Percentiles rank a stretch among this genome's conserved stretches.
Evolutionary conservation across 495 filamentous ascomycete species (phyloP).

Genomic region (Lentithecium fluviatile): DNA sequence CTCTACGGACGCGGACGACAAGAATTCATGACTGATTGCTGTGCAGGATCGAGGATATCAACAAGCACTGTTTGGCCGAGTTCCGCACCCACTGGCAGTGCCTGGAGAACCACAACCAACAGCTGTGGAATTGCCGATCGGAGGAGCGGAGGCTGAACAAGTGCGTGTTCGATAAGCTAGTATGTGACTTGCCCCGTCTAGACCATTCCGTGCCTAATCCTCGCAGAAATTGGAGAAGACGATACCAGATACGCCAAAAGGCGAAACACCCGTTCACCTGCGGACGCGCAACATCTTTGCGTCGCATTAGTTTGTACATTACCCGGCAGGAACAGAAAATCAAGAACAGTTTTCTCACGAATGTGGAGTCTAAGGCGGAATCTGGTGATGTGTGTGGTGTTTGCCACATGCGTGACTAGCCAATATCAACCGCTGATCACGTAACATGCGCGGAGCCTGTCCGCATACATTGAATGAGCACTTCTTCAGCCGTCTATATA

Average conservation of each 20-base stretch:
- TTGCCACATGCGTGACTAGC: neutral
- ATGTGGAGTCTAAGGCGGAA: neutral
- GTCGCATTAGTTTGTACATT: conserved; percentile 31
- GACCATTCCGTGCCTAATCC: neutral
- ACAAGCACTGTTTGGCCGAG: conserved; percentile 84
- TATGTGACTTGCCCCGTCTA: conserved; percentile 48
- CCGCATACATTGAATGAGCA: no score
- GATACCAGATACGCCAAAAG: conserved; percentile 78
- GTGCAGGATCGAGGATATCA: conserved; percentile 84
- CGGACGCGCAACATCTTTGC: conserved; percentile 76
- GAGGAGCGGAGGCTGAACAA: conserved; percentile 79
- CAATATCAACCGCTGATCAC: no score
- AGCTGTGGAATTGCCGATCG: conserved; percentile 84
- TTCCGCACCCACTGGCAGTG: conserved; percentile 94
- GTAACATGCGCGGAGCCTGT: no score
- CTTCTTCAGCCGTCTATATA: no score
- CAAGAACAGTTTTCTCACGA: neutral
- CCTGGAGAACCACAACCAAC: conserved; percentile 95
- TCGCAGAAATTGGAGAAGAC: conserved; percentile 81
- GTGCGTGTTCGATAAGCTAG: conserved; percentile 94
- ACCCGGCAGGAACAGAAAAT: conserved; percentile 5
- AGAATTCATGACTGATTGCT: conserved; percentile 5
- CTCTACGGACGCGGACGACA: neutral
- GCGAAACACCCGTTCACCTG: conserved; percentile 78
- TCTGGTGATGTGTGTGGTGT: neutral